Evolutionary conservation across 2,329 filamentous ascomycete genomes (phyloP).

Genomic region (Davidsoniella neocaledoniae): DNA sequence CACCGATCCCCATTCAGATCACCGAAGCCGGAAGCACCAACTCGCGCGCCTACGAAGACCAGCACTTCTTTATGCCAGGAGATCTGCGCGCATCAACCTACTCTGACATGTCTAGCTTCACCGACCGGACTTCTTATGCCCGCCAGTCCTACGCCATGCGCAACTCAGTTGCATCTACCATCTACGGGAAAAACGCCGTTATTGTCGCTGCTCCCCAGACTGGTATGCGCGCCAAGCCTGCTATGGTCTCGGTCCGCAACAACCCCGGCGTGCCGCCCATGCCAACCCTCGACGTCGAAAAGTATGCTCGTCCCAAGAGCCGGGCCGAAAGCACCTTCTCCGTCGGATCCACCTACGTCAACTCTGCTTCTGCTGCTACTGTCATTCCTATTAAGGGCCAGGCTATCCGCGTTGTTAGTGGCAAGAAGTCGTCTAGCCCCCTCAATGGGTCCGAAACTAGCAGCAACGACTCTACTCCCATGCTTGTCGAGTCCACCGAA

Average conservation of each 20-base stretch:
- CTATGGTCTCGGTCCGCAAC: constrained; percentile 82
- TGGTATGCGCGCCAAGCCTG: constrained; percentile 73
- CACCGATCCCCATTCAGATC: constrained; percentile 62
- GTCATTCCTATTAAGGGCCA: constrained; percentile 41
- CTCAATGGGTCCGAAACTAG: neutral
- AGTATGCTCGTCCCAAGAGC: constrained; percentile 39
- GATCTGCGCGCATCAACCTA: constrained; percentile 85
- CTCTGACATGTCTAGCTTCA: constrained; percentile 53
- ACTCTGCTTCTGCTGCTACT: constrained; percentile 42
- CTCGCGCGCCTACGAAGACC: constrained; percentile 48
- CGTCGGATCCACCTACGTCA: constrained; percentile 51
- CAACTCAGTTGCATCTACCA: constrained; percentile 75
- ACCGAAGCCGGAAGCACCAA: constrained; percentile 29
- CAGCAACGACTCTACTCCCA: neutral
- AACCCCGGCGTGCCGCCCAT: constrained; percentile 51
- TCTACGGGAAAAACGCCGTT: constrained; percentile 82
- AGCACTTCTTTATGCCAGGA: constrained; percentile 85
- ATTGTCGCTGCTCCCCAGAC: constrained; percentile 72
- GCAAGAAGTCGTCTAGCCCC: constrained; percentile 21
- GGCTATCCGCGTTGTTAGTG: constrained; percentile 40
- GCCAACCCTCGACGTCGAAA: constrained; percentile 50
- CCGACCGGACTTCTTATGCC: constrained; percentile 45
- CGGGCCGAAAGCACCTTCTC: constrained; percentile 41
- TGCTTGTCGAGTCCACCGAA: neutral
- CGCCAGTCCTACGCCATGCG: constrained; percentile 41